Evolutionary conservation across 495 filamentous ascomycete species (phyloP), one percentile per base, ranked within the genome.

Genomic region (Aspergillus mulundensis): DNA sequence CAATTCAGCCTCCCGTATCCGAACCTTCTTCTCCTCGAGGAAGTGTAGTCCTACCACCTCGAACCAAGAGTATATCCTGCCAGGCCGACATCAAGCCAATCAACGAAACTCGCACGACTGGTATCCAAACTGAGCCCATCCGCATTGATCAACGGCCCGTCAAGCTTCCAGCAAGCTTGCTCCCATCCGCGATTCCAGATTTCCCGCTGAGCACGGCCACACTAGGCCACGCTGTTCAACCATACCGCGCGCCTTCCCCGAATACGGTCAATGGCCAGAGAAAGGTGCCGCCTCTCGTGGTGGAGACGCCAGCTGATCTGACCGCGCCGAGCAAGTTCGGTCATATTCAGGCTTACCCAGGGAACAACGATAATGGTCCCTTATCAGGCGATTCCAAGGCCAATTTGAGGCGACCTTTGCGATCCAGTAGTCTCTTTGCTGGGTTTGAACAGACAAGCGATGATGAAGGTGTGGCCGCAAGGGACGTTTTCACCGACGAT

Each of bases 91-190:
- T 77, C 49, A 60, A 73, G 7, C 52, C 70, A 15, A 50, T 66
- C n/a, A 57, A 67, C 3, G 66, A 73, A 21, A 65, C 65, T 14
- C 68, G 70, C 18, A 85, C 84, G 19, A 70, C 77, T 24, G 76
- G 74, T 4, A 82, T 95, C 41, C 95, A 98, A 75, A 98, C 94
- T 10, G 91, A 97, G 53, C 86, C 87, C 57, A 95, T 96, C 57
- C 76, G 85, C 42, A 77, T 91, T 16, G 91, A 92, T 66, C 81
- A 81, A 71, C 80, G 90, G 50, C 76, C 87, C 24, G 78, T 85
- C 40, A 87, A 82, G 63, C 71, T 96, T 16, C 88, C 90, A 19
- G 81, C 87, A 1, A 87, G 91, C 64, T 77, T 96, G 47, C 81
- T 88, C 30, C 87, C 91, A 3, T 90, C 89, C 7, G 78, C 86